These are phyloP conservation scores for Entomortierella lignicola DNA, from an alignment of 192 early-diverging fungal genomes.

Conservation along the genomic window DNA sequence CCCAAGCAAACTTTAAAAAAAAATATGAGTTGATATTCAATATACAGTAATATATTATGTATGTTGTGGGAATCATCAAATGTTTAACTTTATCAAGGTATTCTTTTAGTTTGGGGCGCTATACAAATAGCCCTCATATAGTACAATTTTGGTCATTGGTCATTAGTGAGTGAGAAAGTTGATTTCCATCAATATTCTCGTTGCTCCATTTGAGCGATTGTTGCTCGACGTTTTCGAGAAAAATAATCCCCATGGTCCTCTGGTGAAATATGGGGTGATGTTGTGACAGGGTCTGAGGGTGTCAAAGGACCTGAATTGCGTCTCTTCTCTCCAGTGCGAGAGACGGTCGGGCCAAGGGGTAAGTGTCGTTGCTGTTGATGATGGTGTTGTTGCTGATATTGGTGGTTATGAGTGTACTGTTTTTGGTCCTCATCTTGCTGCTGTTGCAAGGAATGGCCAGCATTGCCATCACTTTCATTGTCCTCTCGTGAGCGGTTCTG, in stretches of 20 bases:
- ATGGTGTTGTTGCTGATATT: neutral
- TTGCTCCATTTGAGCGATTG: conserved; percentile 36
- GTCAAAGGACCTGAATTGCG: conserved; percentile 30
- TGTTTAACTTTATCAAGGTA: too few species aligned
- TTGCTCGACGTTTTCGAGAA: conserved; percentile 43
- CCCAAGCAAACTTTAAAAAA: too few species aligned
- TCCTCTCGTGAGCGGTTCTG: conserved; percentile 1
- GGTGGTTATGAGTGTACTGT: too few species aligned
- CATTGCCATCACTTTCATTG: neutral
- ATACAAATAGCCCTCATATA: neutral
- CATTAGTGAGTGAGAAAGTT: neutral
- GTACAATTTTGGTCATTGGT: neutral
- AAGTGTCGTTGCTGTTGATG: neutral
- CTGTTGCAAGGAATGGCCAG: neutral
- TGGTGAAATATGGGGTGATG: conserved; percentile 15
- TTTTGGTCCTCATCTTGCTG: neutral
- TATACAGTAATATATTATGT: too few species aligned
- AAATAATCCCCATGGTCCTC: conserved; percentile 33
- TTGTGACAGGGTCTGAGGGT: conserved; percentile 9
- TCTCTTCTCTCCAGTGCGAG: conserved; percentile 23
- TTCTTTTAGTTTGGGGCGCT: neutral
- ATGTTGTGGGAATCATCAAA: too few species aligned
- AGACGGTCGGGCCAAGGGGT: neutral
- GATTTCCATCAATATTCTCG: neutral
- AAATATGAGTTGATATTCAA: too few species aligned